Evolutionary conservation across 768 basidiomycete species (phyloP).

Genomic region (Leucocoprinus birnbaumii): DNA sequence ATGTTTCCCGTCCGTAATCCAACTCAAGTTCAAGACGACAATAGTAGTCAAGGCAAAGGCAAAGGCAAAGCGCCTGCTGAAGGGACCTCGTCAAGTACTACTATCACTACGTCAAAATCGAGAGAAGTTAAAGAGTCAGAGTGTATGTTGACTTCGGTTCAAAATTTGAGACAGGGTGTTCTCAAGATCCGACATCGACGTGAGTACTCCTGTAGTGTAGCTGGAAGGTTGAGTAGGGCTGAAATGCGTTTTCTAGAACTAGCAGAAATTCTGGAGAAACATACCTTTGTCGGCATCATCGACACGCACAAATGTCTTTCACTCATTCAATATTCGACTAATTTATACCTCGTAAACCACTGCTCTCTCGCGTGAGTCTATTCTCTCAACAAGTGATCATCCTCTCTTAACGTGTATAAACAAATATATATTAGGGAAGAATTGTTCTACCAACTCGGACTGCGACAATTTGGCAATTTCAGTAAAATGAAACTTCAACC

Average conservation of each 20-base stretch:
- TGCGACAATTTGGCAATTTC: slow-evolving; percentile 88
- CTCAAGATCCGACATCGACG: slow-evolving; percentile 65
- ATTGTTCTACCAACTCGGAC: slow-evolving; percentile 89
- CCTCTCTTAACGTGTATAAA: neutral
- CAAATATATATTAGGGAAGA: slow-evolving; percentile 64
- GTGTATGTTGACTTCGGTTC: slow-evolving; percentile 76
- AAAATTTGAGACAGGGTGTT: slow-evolving; percentile 56
- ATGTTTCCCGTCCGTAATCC: slow-evolving; percentile 80
- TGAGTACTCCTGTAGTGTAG: slow-evolving; percentile 32
- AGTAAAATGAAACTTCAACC: slow-evolving; percentile 79
- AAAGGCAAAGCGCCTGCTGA: slow-evolving; percentile 17
- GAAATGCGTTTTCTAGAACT: slow-evolving; percentile 49
- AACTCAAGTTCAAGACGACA: slow-evolving; percentile 26
- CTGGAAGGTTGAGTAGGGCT: neutral
- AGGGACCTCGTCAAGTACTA: slow-evolving; percentile 15
- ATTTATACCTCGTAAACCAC: slow-evolving; percentile 89
- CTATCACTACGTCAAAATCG: no score
- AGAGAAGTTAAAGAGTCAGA: slow-evolving; percentile 70
- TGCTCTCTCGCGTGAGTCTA: slow-evolving; percentile 64
- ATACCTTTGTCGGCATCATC: slow-evolving; percentile 91
- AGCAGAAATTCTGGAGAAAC: slow-evolving; percentile 79
- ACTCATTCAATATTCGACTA: slow-evolving; percentile 83
- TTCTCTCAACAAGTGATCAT: slow-evolving; percentile 31
- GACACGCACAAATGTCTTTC: slow-evolving; percentile 73
- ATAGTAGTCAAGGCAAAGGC: slow-evolving; percentile 3